Conservation (phyloP, 768 basidiomycete species). For the Gloeopeniophorella convolvens region DNA sequence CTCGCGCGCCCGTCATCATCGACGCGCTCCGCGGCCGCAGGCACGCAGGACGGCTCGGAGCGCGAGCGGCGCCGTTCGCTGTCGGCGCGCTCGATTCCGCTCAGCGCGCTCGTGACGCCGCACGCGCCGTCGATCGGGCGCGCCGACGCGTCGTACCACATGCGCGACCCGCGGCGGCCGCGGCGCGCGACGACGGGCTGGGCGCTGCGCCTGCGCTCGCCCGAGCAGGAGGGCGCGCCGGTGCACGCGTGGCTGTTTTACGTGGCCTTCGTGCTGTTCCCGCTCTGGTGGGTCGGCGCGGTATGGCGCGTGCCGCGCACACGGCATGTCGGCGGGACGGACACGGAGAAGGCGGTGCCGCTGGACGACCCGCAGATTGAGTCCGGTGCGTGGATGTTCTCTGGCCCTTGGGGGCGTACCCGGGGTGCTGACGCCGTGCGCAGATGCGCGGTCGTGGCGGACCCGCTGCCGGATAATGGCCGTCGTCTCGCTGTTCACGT, state of each 20-base stretch:
- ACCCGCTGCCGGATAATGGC: constrained; percentile 70
- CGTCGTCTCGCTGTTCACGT: constrained; percentile 60
- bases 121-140: constrained; percentile 65
- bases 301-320: constrained; percentile 55
- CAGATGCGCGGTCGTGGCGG: constrained; percentile 73
- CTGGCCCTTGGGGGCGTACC: background rate
- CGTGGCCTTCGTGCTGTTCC: constrained; percentile 52
- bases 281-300: constrained; percentile 63
- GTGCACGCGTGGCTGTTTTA: constrained; percentile 76
- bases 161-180: constrained; percentile 71
- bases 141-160: constrained; percentile 55
- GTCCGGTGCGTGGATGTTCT: constrained; percentile 43
- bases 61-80: constrained; percentile 29
- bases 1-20: constrained; percentile 22
- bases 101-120: constrained; percentile 71
- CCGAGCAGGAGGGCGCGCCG: constrained; percentile 44
- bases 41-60: background rate
- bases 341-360: constrained; percentile 60
- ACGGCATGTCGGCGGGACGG: constrained; percentile 49
- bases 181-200: constrained; percentile 55
- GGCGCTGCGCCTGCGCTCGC: constrained; percentile 50
- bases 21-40: constrained; percentile 28
- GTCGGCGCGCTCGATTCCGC: constrained; percentile 70
- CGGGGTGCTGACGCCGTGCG: constrained; percentile 5
- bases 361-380: constrained; percentile 79